Conservation (phyloP, 2,329 filamentous ascomycete genomes). For the Diplodia sapinea region DNA sequence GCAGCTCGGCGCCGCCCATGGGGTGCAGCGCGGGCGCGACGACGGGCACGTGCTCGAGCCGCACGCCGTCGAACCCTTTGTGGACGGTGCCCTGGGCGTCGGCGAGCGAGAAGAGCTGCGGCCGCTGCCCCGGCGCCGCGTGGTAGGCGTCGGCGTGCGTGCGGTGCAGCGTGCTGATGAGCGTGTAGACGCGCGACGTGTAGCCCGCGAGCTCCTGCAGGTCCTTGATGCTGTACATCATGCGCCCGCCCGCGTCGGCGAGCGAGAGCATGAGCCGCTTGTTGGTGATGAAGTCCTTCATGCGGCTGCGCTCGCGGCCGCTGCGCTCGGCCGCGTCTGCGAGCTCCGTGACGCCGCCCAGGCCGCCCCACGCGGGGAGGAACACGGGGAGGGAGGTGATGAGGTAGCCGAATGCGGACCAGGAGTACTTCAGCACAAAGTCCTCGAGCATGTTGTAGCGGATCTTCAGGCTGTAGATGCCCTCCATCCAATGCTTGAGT, state of each 20-base stretch:
- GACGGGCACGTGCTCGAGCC: constrained; percentile 89
- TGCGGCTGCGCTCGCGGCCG: constrained; percentile 78
- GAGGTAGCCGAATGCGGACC: constrained; percentile 96
- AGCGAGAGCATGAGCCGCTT: constrained; percentile 97
- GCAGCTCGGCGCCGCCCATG: constrained; percentile 86
- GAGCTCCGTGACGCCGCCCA: constrained; percentile 75
- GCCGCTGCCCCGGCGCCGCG: constrained; percentile 65
- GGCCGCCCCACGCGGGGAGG: constrained; percentile 88
- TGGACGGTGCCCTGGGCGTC: constrained; percentile 94
- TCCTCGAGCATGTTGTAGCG: constrained; percentile 99
- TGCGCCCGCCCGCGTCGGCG: constrained; percentile 91
- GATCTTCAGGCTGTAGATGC: constrained; percentile 96
- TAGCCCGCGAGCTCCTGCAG: constrained; percentile 94
- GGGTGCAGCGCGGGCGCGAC: constrained; percentile 90
- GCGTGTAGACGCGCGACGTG: constrained; percentile 92
- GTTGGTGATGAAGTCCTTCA: constrained; percentile 99
- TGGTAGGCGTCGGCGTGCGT: constrained; percentile 91
- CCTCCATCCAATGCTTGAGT: constrained; percentile 95
- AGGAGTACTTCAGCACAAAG: constrained; percentile 97
- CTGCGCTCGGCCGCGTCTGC: constrained; percentile 55
- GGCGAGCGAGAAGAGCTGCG: constrained; percentile 84
- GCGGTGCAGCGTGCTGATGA: constrained; percentile 92
- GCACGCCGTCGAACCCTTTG: constrained; percentile 91
- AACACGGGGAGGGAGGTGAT: constrained; percentile 93
- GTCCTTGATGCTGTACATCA: constrained; percentile 99